A percentile compares a stretch with the other conserved stretches of the same genome.
Evolutionary conservation across 1,284 basidiomycete genomes (phyloP).

Genomic region (Melampsora medusae): DNA sequence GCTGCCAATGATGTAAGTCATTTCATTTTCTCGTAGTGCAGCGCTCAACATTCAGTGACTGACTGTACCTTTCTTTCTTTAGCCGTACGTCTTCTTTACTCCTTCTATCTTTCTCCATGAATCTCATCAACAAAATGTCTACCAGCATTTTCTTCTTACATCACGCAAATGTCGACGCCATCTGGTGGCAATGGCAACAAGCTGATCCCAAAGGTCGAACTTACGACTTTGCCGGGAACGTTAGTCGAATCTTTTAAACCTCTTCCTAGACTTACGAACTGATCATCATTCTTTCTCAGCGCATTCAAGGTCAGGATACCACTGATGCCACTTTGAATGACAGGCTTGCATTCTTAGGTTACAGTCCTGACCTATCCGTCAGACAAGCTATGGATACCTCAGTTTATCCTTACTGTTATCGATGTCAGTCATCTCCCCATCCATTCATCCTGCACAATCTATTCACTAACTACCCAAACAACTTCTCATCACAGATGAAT

Average conservation of each 20-base stretch:
- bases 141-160: slow-evolving; percentile 37
- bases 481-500: too few species aligned
- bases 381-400: slow-evolving; percentile 16
- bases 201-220: slow-evolving; percentile 4
- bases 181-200: slow-evolving; percentile 38
- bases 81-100: slow-evolving; percentile 20
- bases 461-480: too few species aligned
- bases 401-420: slow-evolving; percentile 35
- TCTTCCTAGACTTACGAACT: background rate
- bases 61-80: background rate
- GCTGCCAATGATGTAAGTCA: slow-evolving; percentile 37
- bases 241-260: background rate
- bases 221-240: slow-evolving; percentile 23
- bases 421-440: slow-evolving; percentile 15
- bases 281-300: slow-evolving; percentile 3
- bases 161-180: slow-evolving; percentile 27
- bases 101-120: background rate
- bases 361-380: slow-evolving; percentile 19
- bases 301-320: slow-evolving; percentile 5
- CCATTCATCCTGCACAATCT: too few species aligned
- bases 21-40: background rate
- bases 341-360: slow-evolving; percentile 13
- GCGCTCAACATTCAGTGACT: background rate
- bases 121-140: background rate
- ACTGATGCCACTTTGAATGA: slow-evolving; percentile 37